Evolutionary conservation across 2,329 filamentous ascomycete genomes (phyloP).

Genomic region (Metarhizium brunneum): DNA sequence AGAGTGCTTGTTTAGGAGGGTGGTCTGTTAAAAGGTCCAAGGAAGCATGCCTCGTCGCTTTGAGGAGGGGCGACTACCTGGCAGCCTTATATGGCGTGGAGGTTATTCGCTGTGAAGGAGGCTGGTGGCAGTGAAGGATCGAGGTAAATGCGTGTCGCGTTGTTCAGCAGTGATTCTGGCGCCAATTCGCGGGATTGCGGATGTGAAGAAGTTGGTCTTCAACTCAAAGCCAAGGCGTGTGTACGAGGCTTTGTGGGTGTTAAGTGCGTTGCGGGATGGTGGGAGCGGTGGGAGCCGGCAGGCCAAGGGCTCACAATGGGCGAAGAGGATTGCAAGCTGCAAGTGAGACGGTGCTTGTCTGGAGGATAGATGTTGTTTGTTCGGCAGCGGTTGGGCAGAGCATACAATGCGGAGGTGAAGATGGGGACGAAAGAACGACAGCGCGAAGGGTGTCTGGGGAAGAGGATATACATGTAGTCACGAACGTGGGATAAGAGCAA

Average conservation of each 20-base stretch:
- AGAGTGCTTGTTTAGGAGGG: too few species aligned
- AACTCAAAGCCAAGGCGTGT: background rate
- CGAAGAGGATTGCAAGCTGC: background rate
- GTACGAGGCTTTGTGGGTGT: background rate
- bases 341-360: background rate
- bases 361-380: background rate
- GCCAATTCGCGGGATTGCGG: background rate
- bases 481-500: conserved; percentile 4
- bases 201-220: background rate
- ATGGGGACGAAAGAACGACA: background rate
- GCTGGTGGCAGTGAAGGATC: background rate
- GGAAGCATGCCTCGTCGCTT: background rate
- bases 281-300: background rate
- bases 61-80: background rate
- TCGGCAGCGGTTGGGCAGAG: background rate
- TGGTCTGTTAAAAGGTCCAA: too few species aligned
- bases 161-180: background rate
- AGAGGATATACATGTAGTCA: conserved; percentile 9
- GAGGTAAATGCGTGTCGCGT: background rate
- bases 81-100: background rate
- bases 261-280: background rate
- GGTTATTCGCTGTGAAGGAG: background rate
- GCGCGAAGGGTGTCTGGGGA: conserved; percentile 6
- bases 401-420: conserved; percentile 3
- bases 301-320: background rate